These are phyloP conservation scores for Globisporangium acanthophoron DNA, from an alignment of 352 stramenopile species.

Conservation along the genomic window DNA sequence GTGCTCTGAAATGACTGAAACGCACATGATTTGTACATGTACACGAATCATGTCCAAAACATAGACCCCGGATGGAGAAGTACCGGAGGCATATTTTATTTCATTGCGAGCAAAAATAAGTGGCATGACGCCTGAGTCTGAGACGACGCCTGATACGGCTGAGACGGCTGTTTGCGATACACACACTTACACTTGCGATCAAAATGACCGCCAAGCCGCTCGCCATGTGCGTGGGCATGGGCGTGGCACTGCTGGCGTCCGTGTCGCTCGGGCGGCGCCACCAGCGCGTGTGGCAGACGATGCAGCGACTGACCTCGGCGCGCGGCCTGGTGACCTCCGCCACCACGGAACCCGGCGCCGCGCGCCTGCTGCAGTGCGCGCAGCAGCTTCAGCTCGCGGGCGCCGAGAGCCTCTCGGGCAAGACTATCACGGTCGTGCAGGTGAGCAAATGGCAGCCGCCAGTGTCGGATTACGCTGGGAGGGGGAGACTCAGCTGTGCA, in stretches of 20 bases:
- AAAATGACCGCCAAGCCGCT: constrained; percentile 21
- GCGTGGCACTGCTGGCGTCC: constrained; percentile 62
- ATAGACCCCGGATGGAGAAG: too few relatives aligned
- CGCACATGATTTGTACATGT: too few relatives aligned
- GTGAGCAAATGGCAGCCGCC: constrained; percentile 13
- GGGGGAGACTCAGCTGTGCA: neutral
- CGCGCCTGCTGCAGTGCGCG: constrained; percentile 39
- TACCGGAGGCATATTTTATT: too few relatives aligned
- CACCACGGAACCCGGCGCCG: neutral
- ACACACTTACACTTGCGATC: too few relatives aligned
- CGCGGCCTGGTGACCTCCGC: neutral
- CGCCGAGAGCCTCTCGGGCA: constrained; percentile 27
- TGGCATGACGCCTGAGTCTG: too few relatives aligned
- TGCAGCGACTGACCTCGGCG: constrained; percentile 24
- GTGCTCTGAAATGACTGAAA: too few relatives aligned
- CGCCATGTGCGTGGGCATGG: constrained; percentile 62
- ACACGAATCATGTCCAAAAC: too few relatives aligned
- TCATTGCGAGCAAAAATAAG: too few relatives aligned
- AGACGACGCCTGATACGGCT: too few relatives aligned
- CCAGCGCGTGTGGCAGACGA: constrained; percentile 38
- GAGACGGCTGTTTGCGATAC: too few relatives aligned
- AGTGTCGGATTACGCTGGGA: neutral
- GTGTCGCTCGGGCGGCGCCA: constrained; percentile 53
- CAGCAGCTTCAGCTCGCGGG: constrained; percentile 37
- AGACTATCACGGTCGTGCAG: constrained; percentile 78